Percentiles rank a stretch among this genome's conserved stretches.
phyloP scores from a whole-genome alignment of 2,329 filamentous ascomycete species.

The Aphanoascus verrucosus region DNA sequence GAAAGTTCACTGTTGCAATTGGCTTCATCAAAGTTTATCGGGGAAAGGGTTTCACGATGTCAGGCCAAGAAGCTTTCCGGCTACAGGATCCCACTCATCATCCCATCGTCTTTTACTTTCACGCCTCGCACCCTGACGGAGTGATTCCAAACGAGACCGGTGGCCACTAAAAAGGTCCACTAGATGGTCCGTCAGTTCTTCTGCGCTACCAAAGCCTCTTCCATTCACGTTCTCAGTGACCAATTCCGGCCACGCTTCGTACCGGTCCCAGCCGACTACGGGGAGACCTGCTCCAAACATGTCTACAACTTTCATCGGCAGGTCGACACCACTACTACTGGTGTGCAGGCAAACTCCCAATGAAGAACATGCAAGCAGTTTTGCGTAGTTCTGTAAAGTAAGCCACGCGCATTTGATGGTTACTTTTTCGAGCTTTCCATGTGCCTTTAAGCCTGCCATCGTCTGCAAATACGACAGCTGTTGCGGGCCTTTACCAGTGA shows the following conservation, averaged over 20 bases:
- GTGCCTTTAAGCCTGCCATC: conserved; percentile 51
- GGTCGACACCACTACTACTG: conserved; percentile 85
- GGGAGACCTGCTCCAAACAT: conserved; percentile 95
- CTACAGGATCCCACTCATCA: conserved; percentile 80
- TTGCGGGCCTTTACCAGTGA: conserved; percentile 87
- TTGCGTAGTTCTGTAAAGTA: conserved; percentile 71
- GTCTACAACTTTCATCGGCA: conserved; percentile 98
- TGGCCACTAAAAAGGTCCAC: conserved; percentile 51
- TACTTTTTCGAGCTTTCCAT: conserved; percentile 57
- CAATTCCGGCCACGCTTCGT: conserved; percentile 83
- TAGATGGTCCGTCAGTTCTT: conserved; percentile 55
- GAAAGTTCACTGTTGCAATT: too few relatives aligned
- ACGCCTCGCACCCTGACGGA: conserved; percentile 59
- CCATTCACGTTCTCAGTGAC: conserved; percentile 81
- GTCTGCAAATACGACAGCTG: conserved; percentile 61
- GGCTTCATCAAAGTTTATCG: too few relatives aligned
- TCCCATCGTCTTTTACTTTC: conserved; percentile 78
- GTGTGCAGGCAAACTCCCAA: conserved; percentile 85
- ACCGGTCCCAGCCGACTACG: conserved; percentile 74
- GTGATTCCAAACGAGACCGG: conserved; percentile 43
- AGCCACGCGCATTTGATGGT: conserved; percentile 76
- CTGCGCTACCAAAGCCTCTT: conserved; percentile 64
- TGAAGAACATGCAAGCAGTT: conserved; percentile 71
- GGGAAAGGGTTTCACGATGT: neutral
- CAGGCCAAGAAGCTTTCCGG: conserved; percentile 57